Base-by-base conservation (phyloP, 192 early-diverging fungal species). In the Tieghemiomyces parasiticus region DNA sequence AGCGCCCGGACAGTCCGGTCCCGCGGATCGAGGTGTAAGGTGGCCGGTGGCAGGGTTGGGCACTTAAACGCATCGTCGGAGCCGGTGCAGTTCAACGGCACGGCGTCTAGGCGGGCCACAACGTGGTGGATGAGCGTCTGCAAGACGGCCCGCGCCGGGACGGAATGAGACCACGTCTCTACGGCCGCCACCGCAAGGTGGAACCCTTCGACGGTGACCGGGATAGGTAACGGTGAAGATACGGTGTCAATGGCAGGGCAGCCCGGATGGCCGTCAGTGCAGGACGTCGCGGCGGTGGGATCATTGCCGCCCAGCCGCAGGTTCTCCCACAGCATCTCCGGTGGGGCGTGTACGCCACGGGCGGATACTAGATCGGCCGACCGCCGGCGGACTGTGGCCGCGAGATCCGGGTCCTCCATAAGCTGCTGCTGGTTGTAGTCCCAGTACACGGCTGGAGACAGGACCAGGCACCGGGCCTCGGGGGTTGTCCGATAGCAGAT, bases 401-500 rank as follows among this genome's bases (percentile, higher is more conserved):
- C 55, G n/a, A 58, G 33, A 3, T 35, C 30, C 2, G 55, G 55
- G 24, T 58, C 33, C 4, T 34, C 33, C 1, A n/a, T 19, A n/a
- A 58, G 35, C 2, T 2, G n/a, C 16, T 1, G 13, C 4, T 12
- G 6, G 34, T 58, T n/a, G n/a, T 58, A 4, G 10, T 58, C 19
- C 55, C 55, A 58, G 35, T 58, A 58, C 33, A 58, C 34, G 2
- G 35, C n/a, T 4, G 55, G 55, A 0, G 55, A 58, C n/a, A 58
- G 13, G n/a, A 58, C 8, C 24, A 58, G n/a, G n/a, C 55, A 58
- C 4, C 9, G n/a, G 16, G n/a, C 3, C 19, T 25, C 22, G 6
- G n/a, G 3, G 33, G n/a, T 20, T 22, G 35, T 30, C 33, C 24
- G 30, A 30, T 38, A 58, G 35, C 55, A 58, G 35, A 58, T 58